Evolutionary conservation across 2,329 filamentous ascomycete genomes (phyloP).

Genomic region (Didymella exigua): DNA sequence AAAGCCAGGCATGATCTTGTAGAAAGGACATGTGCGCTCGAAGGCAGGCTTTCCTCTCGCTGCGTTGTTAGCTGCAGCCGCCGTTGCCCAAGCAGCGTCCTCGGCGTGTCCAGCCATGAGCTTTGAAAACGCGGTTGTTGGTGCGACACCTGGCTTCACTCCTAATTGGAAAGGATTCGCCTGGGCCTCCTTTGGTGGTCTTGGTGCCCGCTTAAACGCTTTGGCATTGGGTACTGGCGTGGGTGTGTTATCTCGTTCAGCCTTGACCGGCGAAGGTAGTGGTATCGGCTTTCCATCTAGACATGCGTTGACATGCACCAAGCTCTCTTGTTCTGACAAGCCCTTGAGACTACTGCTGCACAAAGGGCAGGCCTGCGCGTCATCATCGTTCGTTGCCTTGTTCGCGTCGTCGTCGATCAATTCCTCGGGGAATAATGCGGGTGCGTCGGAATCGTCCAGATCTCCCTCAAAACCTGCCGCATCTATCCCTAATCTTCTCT

Average conservation of each 20-base stretch:
- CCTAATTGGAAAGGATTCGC: conserved; percentile 73
- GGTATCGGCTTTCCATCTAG: conserved; percentile 79
- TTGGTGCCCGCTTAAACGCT: conserved; percentile 69
- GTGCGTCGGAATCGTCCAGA: conserved; percentile 61
- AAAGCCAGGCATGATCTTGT: conserved; percentile 95
- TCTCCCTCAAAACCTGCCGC: conserved; percentile 50
- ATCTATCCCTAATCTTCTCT: conserved; percentile 60
- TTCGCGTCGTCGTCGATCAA: conserved; percentile 14
- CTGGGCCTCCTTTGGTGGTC: conserved; percentile 77
- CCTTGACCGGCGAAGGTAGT: conserved; percentile 47
- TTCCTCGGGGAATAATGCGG: conserved; percentile 38
- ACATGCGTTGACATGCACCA: conserved; percentile 89
- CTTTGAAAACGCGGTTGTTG: conserved; percentile 80
- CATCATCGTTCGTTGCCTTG: conserved; percentile 24
- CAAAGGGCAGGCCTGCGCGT: conserved; percentile 69
- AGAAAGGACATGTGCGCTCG: conserved; percentile 92
- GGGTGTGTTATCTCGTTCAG: conserved; percentile 13
- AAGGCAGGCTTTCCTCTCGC: conserved; percentile 85
- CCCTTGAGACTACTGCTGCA: conserved; percentile 70
- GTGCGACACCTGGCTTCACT: conserved; percentile 36
- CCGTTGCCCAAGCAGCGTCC: conserved; percentile 85
- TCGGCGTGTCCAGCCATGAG: conserved; percentile 93
- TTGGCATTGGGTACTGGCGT: conserved; percentile 43
- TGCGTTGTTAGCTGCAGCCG: conserved; percentile 77
- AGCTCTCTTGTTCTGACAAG: conserved; percentile 66